These are phyloP conservation scores for Naematelia aurantialba DNA, from an alignment of 768 basidiomycete genomes.

Conservation along the genomic window DNA sequence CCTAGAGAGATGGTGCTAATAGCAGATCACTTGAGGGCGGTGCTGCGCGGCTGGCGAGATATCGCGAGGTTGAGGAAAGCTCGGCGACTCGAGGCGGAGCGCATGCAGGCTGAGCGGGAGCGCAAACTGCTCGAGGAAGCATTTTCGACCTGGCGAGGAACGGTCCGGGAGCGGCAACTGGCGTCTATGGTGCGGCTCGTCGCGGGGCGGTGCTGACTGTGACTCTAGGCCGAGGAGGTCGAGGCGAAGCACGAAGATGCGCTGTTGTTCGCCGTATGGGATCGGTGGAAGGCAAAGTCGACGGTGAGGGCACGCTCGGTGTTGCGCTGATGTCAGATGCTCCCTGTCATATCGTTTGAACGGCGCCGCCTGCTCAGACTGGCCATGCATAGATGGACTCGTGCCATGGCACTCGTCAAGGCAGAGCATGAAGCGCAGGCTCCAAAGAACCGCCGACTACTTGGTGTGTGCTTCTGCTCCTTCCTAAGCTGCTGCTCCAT, in stretches of 20 bases:
- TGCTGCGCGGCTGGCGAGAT: background rate
- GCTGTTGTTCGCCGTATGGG: constrained; percentile 36
- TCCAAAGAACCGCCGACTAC: constrained; percentile 12
- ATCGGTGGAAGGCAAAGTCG: constrained; percentile 34
- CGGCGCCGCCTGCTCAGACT: constrained; percentile 17
- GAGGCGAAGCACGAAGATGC: constrained; percentile 33
- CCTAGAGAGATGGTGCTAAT: background rate
- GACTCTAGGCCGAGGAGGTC: constrained; percentile 32
- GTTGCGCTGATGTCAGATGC: constrained; percentile 6
- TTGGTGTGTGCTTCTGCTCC: constrained; percentile 12
- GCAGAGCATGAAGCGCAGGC: constrained; percentile 5
- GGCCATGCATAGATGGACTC: constrained; percentile 12
- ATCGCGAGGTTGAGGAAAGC: background rate
- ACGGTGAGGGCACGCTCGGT: constrained; percentile 11
- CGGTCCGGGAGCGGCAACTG: constrained; percentile 21
- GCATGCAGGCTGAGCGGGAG: background rate
- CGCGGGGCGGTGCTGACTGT: background rate
- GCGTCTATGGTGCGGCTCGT: constrained; percentile 17
- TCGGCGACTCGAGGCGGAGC: background rate
- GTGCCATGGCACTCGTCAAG: constrained; percentile 7
- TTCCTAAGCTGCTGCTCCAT: too few species aligned
- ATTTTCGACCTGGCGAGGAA: constrained; percentile 19
- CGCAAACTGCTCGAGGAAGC: constrained; percentile 7
- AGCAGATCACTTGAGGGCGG: background rate
- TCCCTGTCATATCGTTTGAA: constrained; percentile 22